These are phyloP conservation scores for Rauvolfia tetraphylla DNA, from an alignment of 257 asterid species.

Conservation along the genomic window DNA sequence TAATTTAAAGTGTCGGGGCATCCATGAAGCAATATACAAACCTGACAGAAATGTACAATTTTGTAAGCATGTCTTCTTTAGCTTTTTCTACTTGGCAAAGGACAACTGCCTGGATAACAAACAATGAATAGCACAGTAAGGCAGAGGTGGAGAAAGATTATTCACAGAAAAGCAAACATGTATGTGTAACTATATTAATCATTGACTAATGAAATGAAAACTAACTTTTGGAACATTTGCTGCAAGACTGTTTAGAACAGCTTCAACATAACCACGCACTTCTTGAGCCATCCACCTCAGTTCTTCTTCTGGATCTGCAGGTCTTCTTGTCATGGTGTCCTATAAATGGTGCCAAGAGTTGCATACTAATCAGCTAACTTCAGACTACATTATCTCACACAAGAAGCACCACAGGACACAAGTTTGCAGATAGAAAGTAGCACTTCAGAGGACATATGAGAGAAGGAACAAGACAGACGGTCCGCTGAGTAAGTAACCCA, in stretches of 20 bases:
- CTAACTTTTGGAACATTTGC: slow-evolving; percentile 94
- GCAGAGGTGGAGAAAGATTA: slow-evolving; percentile 16
- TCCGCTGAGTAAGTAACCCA: neutral
- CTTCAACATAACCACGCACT: slow-evolving; percentile 97
- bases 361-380: neutral
- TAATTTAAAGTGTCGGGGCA: neutral
- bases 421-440: neutral
- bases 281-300: slow-evolving; percentile 98
- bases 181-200: neutral
- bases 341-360: slow-evolving; percentile 24
- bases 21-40: slow-evolving; percentile 20
- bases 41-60: slow-evolving; percentile 91
- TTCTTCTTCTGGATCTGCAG: slow-evolving; percentile 93
- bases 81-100: slow-evolving; percentile 96
- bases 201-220: slow-evolving; percentile 1
- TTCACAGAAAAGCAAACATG: neutral
- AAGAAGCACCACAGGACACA: neutral
- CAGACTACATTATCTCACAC: neutral
- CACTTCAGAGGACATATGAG: neutral
- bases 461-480: neutral
- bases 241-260: slow-evolving; percentile 91
- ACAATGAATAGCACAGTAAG: slow-evolving; percentile 21
- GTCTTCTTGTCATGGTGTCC: slow-evolving; percentile 88
- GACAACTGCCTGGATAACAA: slow-evolving; percentile 72
- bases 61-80: slow-evolving; percentile 94